A percentile compares a stretch with the other conserved stretches of the same genome.
phyloP scores from a whole-genome alignment of 352 stramenopile species.

The Discostella stelligera region DNA sequence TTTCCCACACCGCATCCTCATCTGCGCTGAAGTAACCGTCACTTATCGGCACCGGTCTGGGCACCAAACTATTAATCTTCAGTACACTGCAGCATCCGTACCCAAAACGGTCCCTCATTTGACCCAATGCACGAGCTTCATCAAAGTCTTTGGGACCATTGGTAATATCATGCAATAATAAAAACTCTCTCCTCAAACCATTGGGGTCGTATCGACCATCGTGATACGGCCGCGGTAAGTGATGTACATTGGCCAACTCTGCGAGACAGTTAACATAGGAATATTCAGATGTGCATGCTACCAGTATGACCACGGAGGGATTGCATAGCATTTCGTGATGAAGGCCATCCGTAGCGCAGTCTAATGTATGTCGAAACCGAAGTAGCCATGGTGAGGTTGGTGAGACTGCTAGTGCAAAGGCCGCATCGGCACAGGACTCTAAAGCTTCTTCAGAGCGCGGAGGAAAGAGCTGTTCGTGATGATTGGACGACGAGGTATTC shows the following conservation, averaged over 20 bases:
- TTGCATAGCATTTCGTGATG: constrained; percentile 66
- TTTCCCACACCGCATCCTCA: constrained; percentile 38
- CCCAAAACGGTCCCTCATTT: constrained; percentile 66
- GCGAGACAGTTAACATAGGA: constrained; percentile 48
- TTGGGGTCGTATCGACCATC: constrained; percentile 72
- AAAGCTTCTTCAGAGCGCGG: constrained; percentile 34
- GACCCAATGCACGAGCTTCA: constrained; percentile 29
- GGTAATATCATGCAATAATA: constrained; percentile 76
- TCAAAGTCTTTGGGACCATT: constrained; percentile 66
- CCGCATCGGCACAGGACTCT: constrained; percentile 51
- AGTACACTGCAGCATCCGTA: constrained; percentile 55
- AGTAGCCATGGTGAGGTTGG: constrained; percentile 63
- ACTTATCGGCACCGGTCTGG: constrained; percentile 21
- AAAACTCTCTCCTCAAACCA: constrained; percentile 63
- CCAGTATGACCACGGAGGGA: constrained; percentile 64
- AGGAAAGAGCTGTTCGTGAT: constrained; percentile 11
- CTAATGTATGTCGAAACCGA: constrained; percentile 66
- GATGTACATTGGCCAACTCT: constrained; percentile 64
- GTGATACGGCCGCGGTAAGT: constrained; percentile 65
- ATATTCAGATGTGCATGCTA: constrained; percentile 58
- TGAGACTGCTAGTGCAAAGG: constrained; percentile 60
- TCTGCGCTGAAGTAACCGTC: constrained; percentile 16
- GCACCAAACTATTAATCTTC: constrained; percentile 63
- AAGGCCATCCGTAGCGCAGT: constrained; percentile 60
- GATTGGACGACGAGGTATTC: constrained; percentile 1